Evolutionary conservation across 257 asterid species (phyloP), one percentile per base, ranked within the genome.

Genomic region (Osmanthus fragrans): DNA sequence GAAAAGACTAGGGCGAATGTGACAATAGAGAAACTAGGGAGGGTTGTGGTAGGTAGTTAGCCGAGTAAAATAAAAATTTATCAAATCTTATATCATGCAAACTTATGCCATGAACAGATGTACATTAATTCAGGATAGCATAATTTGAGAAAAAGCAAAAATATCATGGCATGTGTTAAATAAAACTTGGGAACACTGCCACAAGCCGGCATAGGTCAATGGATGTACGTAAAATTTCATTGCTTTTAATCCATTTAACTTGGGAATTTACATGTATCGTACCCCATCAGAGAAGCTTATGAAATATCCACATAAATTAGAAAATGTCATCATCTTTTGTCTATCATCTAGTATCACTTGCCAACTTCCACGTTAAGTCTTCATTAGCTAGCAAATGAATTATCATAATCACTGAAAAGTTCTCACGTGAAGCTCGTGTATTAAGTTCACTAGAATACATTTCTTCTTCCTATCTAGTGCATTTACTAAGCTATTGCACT

Each of bases 201-300:
- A 56, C 40, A 25, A 42, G 77, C 34, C 33, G 49, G 23, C 56
- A 70, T 21, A 36, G 36, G 64, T 40, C 47, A 37, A 71, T 21
- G 75, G 18, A 30, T 12, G 39, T 51, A 65, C 7, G 32, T 11
- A 40, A 40, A 40, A 1, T 40, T 40, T 11, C 49, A 40, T 33
- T 56, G 73, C 29, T n/a, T 78, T 73, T 30, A 34, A 67, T 47
- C 56, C 56, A 47, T 69, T 54, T 42, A n/a, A 75, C 15, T 4
- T 37, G 70, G 18, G 18, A 29, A 5, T 47, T 16, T 72, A 47
- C 75, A 12, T 33, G 66, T 34, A 72, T 72, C n/a, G 11, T 33
- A 40, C 21, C 39, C 34, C 45, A 34, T 79, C 9, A 56, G 2
- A 3, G 1, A 56, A 56, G 65, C 25, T 56, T 18, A 18, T 0